Evolutionary conservation across 129 eudicot species (phyloP).

Genomic region (Solidago caesia): DNA sequence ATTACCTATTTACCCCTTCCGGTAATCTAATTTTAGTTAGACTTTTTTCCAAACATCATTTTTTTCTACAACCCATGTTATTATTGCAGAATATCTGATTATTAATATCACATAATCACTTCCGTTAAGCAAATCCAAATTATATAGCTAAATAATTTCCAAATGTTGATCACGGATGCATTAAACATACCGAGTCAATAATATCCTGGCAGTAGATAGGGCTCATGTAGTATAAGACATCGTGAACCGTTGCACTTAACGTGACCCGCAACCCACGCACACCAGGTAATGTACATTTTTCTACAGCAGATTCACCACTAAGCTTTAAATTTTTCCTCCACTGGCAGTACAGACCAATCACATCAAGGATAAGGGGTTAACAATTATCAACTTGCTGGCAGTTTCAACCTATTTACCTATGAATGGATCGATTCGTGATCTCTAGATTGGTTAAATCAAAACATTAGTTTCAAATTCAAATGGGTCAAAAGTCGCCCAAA

Average conservation of each 20-base stretch:
- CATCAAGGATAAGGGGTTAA: slow-evolving; percentile 5
- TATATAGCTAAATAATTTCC: not conserved
- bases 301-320: slow-evolving; percentile 94
- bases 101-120: not conserved
- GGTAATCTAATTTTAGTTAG: not conserved
- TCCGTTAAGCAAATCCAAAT: not conserved
- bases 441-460: not conserved
- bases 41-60: not conserved
- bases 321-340: slow-evolving; percentile 95
- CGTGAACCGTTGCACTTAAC: slow-evolving; percentile 97
- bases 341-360: slow-evolving; percentile 36
- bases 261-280: slow-evolving; percentile 79
- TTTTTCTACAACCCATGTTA: not conserved
- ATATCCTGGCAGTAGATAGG: slow-evolving; percentile 97
- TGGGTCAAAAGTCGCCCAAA: not conserved
- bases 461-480: not conserved
- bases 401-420: not conserved
- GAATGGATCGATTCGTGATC: not conserved
- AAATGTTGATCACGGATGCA: not conserved
- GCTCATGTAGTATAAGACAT: slow-evolving; percentile 97
- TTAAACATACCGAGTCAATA: slow-evolving; percentile 71
- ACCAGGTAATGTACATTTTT: slow-evolving; percentile 84
- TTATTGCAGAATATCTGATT: not conserved
- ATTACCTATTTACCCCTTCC: not conserved
- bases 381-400: not conserved